Base-by-base conservation (phyloP, 768 basidiomycete genomes). In the Podaxis sp. region DNA sequence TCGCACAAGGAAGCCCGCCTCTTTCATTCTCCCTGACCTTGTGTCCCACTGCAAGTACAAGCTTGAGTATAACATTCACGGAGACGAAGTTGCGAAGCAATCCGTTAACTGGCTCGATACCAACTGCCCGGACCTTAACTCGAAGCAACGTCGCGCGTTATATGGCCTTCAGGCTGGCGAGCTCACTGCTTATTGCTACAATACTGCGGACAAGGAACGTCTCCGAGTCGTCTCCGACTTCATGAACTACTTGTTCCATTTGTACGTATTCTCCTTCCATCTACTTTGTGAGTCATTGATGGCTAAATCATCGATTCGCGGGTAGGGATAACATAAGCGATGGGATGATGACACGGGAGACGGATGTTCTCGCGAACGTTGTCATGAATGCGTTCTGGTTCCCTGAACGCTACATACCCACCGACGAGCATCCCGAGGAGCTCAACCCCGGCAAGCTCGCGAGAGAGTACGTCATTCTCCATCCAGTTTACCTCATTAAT, bases 301-400 rank as follows among this genome's bases (percentile, higher is more conserved):
- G 59, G 22, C 36, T 64, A 57, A 19, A 24, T 63, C 52, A 65
- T 60, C 30, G 39, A 52, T 61, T 39, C 63, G 12, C 17, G 54
- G 67, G 13, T 65, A 82, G 81, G 40, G 90, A 93, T 71, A 86
- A 93, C 70, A 83, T 92, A 70, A 89, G 87, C 68, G 90, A 92
- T 69, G 88, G 88, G 57, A 89, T 90, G 87, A 84, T 87, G 79
- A 82, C 83, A 59, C 77, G 80, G 38, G 84, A 87, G 54, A 85
- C 87, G 4, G 79, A 81, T 64, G 76, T 79, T 17, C 76, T 89
- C 59, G 81, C 87, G 33, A 76, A 87, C 68, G 80, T 85, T 39
- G 87, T 92, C 68, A 88, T 92, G 84, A 87, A 88, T 69, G 84
- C 87, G 2, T 73, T 92, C 5, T 82, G 86, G 79, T 80, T 84